Evolutionary conservation across 2,329 filamentous ascomycete species (phyloP), one percentile per base, ranked within the genome.

Genomic region (Scolecobasidium constrictum): DNA sequence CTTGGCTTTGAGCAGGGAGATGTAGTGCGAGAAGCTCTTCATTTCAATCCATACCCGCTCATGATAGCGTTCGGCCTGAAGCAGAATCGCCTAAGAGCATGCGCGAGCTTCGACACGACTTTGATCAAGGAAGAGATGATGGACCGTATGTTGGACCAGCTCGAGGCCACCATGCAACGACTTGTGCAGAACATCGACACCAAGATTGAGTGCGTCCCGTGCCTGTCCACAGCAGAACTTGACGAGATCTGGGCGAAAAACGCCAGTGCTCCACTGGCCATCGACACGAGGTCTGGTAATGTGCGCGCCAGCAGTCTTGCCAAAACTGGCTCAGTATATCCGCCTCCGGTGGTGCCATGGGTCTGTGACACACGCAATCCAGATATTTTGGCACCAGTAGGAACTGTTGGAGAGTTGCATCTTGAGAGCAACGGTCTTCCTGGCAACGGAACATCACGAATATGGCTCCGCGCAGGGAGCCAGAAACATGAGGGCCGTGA

Each of bases 51-150:
- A 1, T 80, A 81, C 52, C 71, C 76, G 1, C 68, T 83, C 22
- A 81, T 82, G 65, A 60, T 82, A 16, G 77, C 81, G 34, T 82
- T 77, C 55, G 77, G 72, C 3, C 60, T 81, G 4, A 69, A 75
- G 26, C 63, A 69, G 2, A 63, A 67, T 46, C 69, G 72, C 1
- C 73, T 81, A 52, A 57, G 72, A 13, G 63, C 78, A 44, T 78
- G 77, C 62, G 76, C 77, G 1, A 78, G 77, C 50, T 81, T 81
- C 50, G 77, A 83, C 52, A 76, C 75, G 17, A 70, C 71, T n/a
- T 68, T 71, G 1, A 69, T 82, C 15, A 62, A 63, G 15, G 64
- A 61, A 22, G 57, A 61, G 18, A 65, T 69, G 15, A 73, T 79
- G 60, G 61, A 77, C 50, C 63, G 65, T 22, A 71, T 72, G 3